Conservation (phyloP, 306 rosid species). For the Fragaria nilgerrensis region DNA sequence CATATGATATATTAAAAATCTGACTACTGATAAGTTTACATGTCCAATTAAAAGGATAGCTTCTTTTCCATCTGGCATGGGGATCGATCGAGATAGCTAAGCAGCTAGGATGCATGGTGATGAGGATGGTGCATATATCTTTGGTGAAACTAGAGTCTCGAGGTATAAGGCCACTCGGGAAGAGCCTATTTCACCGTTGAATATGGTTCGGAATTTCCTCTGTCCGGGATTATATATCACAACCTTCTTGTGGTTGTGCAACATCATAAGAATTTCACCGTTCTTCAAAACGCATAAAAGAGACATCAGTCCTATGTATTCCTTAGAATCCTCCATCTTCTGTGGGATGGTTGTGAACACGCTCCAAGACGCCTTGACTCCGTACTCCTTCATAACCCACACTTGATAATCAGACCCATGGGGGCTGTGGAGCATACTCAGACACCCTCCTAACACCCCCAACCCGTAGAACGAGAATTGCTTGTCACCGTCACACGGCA, state of each 20-base stretch:
- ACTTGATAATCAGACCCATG: conserved; percentile 14
- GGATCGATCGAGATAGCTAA: not conserved
- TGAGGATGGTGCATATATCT: not conserved
- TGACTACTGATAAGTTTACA: not conserved
- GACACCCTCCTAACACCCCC: conserved; percentile 12
- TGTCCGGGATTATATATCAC: conserved; percentile 8
- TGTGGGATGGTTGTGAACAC: conserved; percentile 18
- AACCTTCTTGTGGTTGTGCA: conserved; percentile 16
- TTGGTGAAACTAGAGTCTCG: conserved; percentile 6
- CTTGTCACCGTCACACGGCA: conserved; percentile 17
- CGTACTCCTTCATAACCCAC: conserved; percentile 16
- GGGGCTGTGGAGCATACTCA: conserved; percentile 22
- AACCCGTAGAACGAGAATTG: conserved; percentile 14
- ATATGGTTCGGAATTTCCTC: conserved; percentile 1
- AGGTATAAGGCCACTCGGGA: conserved; percentile 9
- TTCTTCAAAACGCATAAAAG: not conserved
- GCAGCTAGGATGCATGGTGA: not conserved
- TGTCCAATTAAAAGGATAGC: not conserved
- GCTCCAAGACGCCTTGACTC: conserved; percentile 17
- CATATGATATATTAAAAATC: not conserved
- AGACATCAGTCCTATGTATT: conserved; percentile 17
- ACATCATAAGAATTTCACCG: conserved; percentile 6
- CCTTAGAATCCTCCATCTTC: conserved; percentile 21
- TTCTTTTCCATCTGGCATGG: too few species aligned
- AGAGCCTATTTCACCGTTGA: not conserved